Evolutionary conservation across 257 asterid genomes (phyloP), one percentile per base, ranked within the genome.

Genomic region (Oldenlandia corymbosa): DNA sequence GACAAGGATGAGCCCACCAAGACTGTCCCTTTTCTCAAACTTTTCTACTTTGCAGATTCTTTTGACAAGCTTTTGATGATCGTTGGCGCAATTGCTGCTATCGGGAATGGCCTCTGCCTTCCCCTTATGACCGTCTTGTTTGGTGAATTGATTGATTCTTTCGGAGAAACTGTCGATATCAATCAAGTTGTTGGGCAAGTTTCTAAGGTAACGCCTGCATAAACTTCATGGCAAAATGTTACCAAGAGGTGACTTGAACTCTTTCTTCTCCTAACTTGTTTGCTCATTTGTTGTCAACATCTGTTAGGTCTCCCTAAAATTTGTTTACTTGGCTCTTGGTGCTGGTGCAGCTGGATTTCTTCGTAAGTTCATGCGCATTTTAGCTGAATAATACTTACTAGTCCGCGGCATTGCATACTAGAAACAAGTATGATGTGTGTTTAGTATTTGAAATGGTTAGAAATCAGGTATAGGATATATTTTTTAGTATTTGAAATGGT

Each of bases 81-180:
- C 17, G 51, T 79, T 3, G 97, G 97, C 5, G 72, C 87, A 10
- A 36, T 88, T 43, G 88, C 81, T 13, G 93, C 96, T 45, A 62
- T 88, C 4, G 97, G 78, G 2, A 81, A 88, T 46, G 97, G 97
- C 13, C 50, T 90, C 7, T 80, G 79, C 67, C 66, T 85, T 2
- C 93, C 96, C 10, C 76, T 90, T 14, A 84, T 88, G 97, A 83
- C 96, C 2, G 48, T 90, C 8, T 73, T 90, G 41, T 85, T 88
- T 64, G 97, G 97, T 4, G 83, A 86, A 7, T 52, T 90, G 45
- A 77, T 82, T 18, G 84, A 90, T 42, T 83, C 97, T 16, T 88
- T 90, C 26, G 96, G 95, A 10, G 55, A 56, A 6, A 71, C 49
- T 20, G 71, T 62, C 21, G 58, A 58, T 10, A 68, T 46, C 30